Base-by-base conservation (phyloP, 2,329 filamentous ascomycete species). In the Ceratocystis eucalypticola region DNA sequence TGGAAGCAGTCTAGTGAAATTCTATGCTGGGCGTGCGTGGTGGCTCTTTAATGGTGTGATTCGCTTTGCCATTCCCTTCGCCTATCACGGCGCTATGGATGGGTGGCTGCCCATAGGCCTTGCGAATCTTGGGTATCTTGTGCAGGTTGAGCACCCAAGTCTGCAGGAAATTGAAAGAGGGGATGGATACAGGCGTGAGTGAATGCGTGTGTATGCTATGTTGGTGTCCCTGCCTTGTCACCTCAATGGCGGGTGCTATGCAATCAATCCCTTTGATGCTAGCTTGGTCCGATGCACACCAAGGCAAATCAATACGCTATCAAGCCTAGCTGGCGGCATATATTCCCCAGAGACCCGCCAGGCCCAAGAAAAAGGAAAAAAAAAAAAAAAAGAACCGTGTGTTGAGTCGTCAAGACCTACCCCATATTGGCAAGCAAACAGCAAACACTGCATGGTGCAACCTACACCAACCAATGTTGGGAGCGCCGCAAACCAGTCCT, bases 381-480 rank as follows among this genome's bases (percentile, higher is more conserved):
- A 17, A 20, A 2, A 10, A 20, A 48, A 17, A 48, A 50, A 50
- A 50, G 46, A 20, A 53, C 20, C 33, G 17, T 30, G 7, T 62
- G n/a, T 15, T 62, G 30, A 46, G 33, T 12, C 33, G 10, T 37
- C 33, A 37, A 37, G 61, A 62, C 61, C 46, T 63, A 33, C 17
- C 61, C 44, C 5, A 30, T 63, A 63, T 17, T n/a, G 61, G 61
- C 46, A 63, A 33, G 61, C n/a, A 63, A 63, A 63, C 44, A 20
- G 22, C 61, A 63, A 48, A n/a, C 28, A 28, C 5, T 50, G 61
- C 61, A 48, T 50, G 46, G 46, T 22, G 33, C 33, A 37, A 37
- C 33, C 33, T 37, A 37, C 8, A 37, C 33, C 33, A 37, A 37
- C 8, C 33, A 37, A 37, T 37, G 17, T 50, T 50, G 46, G 46